Percentiles rank a stretch among this genome's conserved stretches.
phyloP scores from a whole-genome alignment of 1,139 yeast genomes.

The Debaryomyces sp. region DNA sequence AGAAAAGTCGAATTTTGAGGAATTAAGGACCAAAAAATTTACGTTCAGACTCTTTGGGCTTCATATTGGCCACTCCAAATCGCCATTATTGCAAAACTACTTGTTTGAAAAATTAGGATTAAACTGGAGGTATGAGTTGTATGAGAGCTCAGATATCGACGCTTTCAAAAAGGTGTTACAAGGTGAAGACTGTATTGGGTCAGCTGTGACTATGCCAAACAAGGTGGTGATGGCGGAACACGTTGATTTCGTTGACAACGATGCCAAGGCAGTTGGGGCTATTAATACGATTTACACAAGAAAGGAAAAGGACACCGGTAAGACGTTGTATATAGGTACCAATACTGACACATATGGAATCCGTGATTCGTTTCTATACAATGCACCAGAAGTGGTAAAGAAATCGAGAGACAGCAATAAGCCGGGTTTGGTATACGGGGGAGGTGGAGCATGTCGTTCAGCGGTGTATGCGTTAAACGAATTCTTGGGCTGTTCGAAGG shows the following conservation, averaged over 20 bases:
- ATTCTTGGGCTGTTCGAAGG: constrained; percentile 23
- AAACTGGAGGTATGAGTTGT: constrained; percentile 20
- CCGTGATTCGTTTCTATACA: constrained; percentile 24
- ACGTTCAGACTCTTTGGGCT: constrained; percentile 14
- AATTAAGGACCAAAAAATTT: constrained; percentile 4
- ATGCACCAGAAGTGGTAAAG: constrained; percentile 14
- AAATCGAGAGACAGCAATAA: constrained; percentile 1
- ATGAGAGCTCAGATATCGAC: constrained; percentile 20
- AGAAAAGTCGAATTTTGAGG: constrained; percentile 7
- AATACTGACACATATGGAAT: constrained; percentile 35
- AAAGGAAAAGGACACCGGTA: constrained; percentile 13
- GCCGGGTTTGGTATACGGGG: constrained; percentile 35
- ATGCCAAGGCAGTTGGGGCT: constrained; percentile 30
- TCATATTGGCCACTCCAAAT: constrained; percentile 19
- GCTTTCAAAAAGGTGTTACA: constrained; percentile 18
- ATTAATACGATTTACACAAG: constrained; percentile 32
- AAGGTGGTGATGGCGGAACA: constrained; percentile 25
- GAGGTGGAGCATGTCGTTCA: constrained; percentile 36
- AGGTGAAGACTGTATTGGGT: constrained; percentile 21
- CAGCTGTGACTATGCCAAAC: constrained; percentile 35
- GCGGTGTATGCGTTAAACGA: constrained; percentile 30
- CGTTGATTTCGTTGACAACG: constrained; percentile 27
- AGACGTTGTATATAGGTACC: constrained; percentile 23
- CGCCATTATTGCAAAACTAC: constrained; percentile 24
- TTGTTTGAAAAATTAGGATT: constrained; percentile 19